Evolutionary conservation across 129 eudicot genomes (phyloP), one percentile per base, ranked within the genome.

Genomic region (sunflower (Helianthus annuus)): DNA sequence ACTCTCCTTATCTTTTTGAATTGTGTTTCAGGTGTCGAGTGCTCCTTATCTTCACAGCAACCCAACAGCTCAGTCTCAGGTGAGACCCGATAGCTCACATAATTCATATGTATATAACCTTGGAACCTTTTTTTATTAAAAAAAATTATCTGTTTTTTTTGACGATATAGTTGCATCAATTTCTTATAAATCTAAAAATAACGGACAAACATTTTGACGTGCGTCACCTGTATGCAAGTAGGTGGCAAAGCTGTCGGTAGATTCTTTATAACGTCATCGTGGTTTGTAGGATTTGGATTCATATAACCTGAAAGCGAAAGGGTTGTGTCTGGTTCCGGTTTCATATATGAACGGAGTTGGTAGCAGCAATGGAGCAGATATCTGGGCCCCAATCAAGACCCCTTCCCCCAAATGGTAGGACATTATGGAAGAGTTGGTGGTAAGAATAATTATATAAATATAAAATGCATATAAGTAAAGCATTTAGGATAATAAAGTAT

Each of bases 361-460:
- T 14, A 70, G 92, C 66, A 85, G 90, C 83, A 93, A 93, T 52
- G 98, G 98, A 64, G 98, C 98, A 14, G 98, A 93, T 80, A 84
- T 93, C 17, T 93, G 98, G 98, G 97, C 98, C 36, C 98, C 98
- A 22, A 93, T 84, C 74, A 89, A 93, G 71, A 87, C 87, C 10
- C 61, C 64, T 64, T 86, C 83, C 57, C 82, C 46, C 15, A 82
- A 70, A 68, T 66, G 68, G 4, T 68, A 79, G 68, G 58, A 27
- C 55, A 48, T 48, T 69, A 75, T 53, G 74, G 82, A 49, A 32
- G 75, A 74, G 55, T 39, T 48, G 69, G 64, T 69, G 67, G 68
- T 70, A 78, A 71, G 66, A 54, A 44, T 78, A 52, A 42, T 40
- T 54, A 24, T 70, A 69, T 48, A 59, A 13, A 76, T 58, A 45